These are phyloP conservation scores for Magnaporthiopsis rhizophila DNA, from an alignment of 2,329 filamentous ascomycete species.

Conservation along the genomic window DNA sequence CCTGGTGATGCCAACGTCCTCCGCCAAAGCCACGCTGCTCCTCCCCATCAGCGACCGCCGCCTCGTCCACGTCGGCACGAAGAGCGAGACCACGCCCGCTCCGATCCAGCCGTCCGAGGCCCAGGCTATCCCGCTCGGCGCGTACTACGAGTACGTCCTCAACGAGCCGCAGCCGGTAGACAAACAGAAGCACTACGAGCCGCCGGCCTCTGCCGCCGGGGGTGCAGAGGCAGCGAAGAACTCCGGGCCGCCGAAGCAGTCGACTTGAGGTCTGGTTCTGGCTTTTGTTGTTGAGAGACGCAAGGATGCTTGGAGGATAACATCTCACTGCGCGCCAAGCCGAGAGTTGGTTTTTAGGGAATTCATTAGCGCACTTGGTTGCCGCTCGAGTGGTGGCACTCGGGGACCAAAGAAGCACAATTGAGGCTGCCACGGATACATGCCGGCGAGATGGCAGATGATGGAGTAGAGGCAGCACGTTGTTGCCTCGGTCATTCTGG, in stretches of 20 bases:
- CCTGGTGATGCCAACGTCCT: no score
- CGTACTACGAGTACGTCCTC: conserved; percentile 7
- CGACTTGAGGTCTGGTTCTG: background rate
- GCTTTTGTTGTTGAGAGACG: background rate
- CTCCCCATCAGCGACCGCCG: background rate
- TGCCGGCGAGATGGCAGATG: background rate
- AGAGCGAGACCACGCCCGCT: conserved; percentile 3
- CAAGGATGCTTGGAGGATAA: background rate
- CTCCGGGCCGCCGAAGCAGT: background rate
- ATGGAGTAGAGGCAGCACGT: background rate
- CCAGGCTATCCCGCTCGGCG: conserved; percentile 5
- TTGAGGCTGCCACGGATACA: no score
- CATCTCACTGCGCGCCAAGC: no score
- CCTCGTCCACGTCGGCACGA: conserved; percentile 2
- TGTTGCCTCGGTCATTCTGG: background rate
- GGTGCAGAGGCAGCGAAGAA: background rate
- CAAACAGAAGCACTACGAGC: conserved; percentile 5
- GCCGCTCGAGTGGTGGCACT: no score
- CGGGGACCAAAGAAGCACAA: no score
- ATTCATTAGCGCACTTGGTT: no score
- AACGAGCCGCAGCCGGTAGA: conserved; percentile 6
- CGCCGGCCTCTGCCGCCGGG: conserved; percentile 1
- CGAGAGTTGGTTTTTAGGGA: no score
- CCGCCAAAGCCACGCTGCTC: background rate
- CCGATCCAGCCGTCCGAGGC: conserved; percentile 5